Percentiles rank a stretch among this genome's conserved stretches.
These are phyloP conservation scores for Aspergillus asperescens DNA, from an alignment of 495 filamentous ascomycete genomes.

Conservation along the genomic window DNA sequence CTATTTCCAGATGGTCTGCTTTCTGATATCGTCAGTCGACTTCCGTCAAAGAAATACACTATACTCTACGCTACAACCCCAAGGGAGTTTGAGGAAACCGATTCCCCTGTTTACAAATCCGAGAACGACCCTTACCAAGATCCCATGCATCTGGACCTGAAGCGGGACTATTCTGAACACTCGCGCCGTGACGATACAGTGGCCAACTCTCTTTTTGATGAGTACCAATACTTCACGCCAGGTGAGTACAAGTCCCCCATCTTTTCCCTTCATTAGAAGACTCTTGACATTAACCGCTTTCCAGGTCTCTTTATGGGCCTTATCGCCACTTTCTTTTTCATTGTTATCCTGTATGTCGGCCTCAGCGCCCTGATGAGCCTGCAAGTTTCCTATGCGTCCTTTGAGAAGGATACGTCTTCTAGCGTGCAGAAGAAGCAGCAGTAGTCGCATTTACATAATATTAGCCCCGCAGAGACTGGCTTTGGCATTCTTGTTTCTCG, in stretches of 20 bases:
- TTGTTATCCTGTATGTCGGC: constrained; percentile 72
- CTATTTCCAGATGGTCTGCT: constrained; percentile 52
- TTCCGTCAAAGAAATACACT: constrained; percentile 55
- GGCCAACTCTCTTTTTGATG: constrained; percentile 68
- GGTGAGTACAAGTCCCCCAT: constrained; percentile 31
- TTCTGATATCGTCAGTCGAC: constrained; percentile 49
- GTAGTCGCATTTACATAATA: constrained; percentile 21
- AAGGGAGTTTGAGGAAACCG: constrained; percentile 35
- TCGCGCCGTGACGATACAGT: constrained; percentile 25
- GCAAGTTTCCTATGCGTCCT: constrained; percentile 85
- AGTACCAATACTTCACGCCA: constrained; percentile 86
- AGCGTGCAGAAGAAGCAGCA: constrained; percentile 80
- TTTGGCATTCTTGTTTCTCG: background rate
- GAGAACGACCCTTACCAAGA: constrained; percentile 45
- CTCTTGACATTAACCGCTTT: constrained; percentile 11
- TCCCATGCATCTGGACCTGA: constrained; percentile 52
- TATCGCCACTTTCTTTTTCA: constrained; percentile 58
- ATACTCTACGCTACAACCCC: constrained; percentile 57
- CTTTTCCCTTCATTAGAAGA: background rate
- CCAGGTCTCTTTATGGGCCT: constrained; percentile 80
- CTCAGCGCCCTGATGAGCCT: constrained; percentile 71
- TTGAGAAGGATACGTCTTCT: constrained; percentile 92
- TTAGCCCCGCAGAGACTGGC: background rate
- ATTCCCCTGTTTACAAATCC: constrained; percentile 47
- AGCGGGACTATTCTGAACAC: constrained; percentile 47